phyloP scores from a whole-genome alignment of 164 flowering plant genomes.

The Annona squamosa region DNA sequence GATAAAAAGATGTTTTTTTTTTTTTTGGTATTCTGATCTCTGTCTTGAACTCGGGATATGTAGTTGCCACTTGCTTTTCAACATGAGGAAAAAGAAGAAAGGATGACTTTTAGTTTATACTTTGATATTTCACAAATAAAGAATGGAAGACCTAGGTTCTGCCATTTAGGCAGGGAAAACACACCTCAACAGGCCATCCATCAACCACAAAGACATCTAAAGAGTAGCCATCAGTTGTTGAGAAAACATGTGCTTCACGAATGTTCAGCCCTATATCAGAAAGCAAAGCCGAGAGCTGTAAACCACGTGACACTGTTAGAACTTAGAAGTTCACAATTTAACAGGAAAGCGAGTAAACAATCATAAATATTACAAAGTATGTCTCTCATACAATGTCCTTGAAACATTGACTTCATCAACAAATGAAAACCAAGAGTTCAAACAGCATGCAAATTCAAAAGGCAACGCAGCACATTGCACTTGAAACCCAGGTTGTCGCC shows the following conservation, averaged over 20 bases:
- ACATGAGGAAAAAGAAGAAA: no score
- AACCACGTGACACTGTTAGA: slow-evolving; percentile 16
- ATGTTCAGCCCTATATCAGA: slow-evolving; percentile 94
- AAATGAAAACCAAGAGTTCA: background rate
- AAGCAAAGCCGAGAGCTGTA: slow-evolving; percentile 86
- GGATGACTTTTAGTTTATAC: no score
- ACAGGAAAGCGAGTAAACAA: background rate
- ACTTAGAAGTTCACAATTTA: slow-evolving; percentile 6
- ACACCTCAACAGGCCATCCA: slow-evolving; percentile 95
- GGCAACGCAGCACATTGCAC: no score
- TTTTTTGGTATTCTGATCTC: no score
- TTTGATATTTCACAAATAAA: no score
- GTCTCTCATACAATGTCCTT: background rate
- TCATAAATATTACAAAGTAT: background rate
- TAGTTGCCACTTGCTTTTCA: no score
- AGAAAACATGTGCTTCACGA: slow-evolving; percentile 98
- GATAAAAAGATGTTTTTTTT: no score
- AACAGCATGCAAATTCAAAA: background rate
- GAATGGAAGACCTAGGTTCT: no score
- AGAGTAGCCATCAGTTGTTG: slow-evolving; percentile 91
- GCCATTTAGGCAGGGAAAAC: background rate
- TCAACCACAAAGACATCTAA: slow-evolving; percentile 97
- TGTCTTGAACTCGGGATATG: no score
- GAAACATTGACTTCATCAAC: no score
- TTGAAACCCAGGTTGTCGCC: no score